Percentiles rank a stretch among this genome's conserved stretches.
Evolutionary conservation across 352 stramenopile species (phyloP).

Genomic region (Globisporangium nunn): DNA sequence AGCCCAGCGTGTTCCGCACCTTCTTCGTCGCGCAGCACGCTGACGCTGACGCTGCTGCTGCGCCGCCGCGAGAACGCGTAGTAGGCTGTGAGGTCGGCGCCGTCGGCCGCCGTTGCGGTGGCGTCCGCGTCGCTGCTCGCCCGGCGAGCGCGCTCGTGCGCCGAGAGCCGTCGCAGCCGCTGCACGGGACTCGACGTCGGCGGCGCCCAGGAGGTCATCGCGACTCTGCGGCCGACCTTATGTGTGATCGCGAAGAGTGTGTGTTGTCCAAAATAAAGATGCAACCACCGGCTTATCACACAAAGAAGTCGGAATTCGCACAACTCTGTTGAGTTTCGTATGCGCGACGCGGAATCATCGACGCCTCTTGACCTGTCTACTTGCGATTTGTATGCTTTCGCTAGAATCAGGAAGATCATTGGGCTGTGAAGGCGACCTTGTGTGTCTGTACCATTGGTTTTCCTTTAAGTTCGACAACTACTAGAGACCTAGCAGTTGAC

Average conservation of each 20-base stretch:
- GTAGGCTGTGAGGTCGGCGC: slow-evolving; percentile 48
- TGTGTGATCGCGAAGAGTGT: neutral
- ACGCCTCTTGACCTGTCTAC: neutral
- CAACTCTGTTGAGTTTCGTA: too few relatives aligned
- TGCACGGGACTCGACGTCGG: slow-evolving; percentile 1
- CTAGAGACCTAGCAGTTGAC: too few relatives aligned
- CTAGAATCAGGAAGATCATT: neutral
- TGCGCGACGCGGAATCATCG: too few relatives aligned
- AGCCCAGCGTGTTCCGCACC: neutral
- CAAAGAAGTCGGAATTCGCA: too few relatives aligned
- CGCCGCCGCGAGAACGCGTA: slow-evolving; percentile 51
- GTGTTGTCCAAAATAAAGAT: too few relatives aligned
- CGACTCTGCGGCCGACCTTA: too few relatives aligned
- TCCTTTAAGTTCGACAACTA: too few relatives aligned
- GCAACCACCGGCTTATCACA: neutral
- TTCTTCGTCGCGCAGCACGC: slow-evolving; percentile 37
- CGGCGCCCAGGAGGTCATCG: neutral
- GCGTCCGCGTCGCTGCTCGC: neutral
- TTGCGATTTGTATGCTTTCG: neutral
- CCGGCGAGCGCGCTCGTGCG: slow-evolving; percentile 5
- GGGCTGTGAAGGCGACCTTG: too few relatives aligned
- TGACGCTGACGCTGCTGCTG: slow-evolving; percentile 32
- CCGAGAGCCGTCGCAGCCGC: slow-evolving; percentile 8
- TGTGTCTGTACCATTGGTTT: too few relatives aligned
- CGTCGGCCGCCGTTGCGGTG: slow-evolving; percentile 12